phyloP scores from a whole-genome alignment of 352 stramenopile species.

The Phytophthora multivora region DNA sequence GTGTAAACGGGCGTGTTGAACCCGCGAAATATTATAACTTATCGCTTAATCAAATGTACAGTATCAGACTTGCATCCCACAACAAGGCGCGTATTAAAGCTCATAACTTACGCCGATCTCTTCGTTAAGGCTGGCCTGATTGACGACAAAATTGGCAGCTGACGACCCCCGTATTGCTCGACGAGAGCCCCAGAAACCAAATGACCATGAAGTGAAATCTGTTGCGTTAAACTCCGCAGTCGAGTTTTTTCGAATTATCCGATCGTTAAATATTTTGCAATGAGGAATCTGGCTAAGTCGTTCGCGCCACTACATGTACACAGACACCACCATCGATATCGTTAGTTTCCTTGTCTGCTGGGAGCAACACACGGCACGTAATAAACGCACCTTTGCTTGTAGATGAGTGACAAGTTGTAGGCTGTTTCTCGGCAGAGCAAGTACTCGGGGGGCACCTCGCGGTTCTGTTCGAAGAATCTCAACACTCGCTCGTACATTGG shows the following conservation, averaged over 20 bases:
- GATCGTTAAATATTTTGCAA: conserved; percentile 83
- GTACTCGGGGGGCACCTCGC: conserved; percentile 65
- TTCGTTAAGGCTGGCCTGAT: too few relatives aligned
- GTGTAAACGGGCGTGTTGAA: neutral
- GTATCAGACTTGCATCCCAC: too few relatives aligned
- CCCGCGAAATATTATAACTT: too few relatives aligned
- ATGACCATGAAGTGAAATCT: too few relatives aligned
- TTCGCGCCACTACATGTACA: conserved; percentile 72
- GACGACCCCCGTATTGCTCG: too few relatives aligned
- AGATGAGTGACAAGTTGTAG: conserved; percentile 90
- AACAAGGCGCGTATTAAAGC: too few relatives aligned
- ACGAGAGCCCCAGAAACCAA: too few relatives aligned
- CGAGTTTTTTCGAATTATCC: conserved; percentile 12
- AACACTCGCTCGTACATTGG: conserved; percentile 89
- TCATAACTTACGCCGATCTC: too few relatives aligned
- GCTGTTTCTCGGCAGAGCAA: conserved; percentile 81
- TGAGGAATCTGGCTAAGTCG: conserved; percentile 76
- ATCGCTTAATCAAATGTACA: too few relatives aligned
- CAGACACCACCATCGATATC: neutral
- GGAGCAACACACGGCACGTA: neutral
- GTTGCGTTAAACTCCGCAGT: neutral
- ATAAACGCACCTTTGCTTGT: conserved; percentile 77
- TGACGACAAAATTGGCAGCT: too few relatives aligned
- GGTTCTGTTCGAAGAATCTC: conserved; percentile 66
- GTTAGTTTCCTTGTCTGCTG: neutral